These are phyloP conservation scores for Apocynum venetum DNA, from an alignment of 257 asterid species.

Conservation along the genomic window DNA sequence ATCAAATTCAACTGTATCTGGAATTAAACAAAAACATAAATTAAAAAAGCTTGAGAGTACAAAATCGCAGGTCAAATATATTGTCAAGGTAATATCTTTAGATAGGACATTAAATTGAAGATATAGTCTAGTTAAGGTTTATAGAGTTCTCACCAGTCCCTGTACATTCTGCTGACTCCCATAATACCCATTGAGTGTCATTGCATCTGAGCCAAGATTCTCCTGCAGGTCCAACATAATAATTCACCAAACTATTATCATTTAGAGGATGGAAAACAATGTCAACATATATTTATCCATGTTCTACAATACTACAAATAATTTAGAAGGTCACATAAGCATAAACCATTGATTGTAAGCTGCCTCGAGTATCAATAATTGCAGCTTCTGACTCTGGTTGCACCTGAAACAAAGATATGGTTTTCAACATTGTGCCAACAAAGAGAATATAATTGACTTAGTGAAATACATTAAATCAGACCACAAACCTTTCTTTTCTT, in stretches of 20 bases:
- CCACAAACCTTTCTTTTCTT: constrained; percentile 80
- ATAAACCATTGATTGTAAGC: constrained; percentile 66
- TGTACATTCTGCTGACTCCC: constrained; percentile 86
- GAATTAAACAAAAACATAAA: constrained; percentile 11
- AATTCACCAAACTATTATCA: constrained; percentile 3
- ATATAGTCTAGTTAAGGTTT: constrained; percentile 5
- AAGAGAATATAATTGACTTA: constrained; percentile 13
- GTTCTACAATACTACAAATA: neutral
- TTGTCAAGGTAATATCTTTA: neutral
- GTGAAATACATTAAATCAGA: constrained; percentile 15
- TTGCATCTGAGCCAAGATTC: constrained; percentile 60
- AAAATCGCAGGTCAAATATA: neutral
- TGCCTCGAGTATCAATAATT: constrained; percentile 50
- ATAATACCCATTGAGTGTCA: constrained; percentile 65
- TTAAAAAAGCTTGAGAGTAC: constrained; percentile 2
- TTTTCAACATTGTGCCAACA: constrained; percentile 3
- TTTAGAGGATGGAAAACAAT: constrained; percentile 6
- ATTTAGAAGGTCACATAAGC: constrained; percentile 7
- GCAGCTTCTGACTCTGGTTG: constrained; percentile 63
- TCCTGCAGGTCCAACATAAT: constrained; percentile 43
- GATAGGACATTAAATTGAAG: neutral
- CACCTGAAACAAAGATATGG: constrained; percentile 38
- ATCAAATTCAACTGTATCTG: constrained; percentile 82
- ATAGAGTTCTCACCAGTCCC: constrained; percentile 62
- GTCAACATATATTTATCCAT: neutral